A percentile compares a stretch with the other conserved stretches of the same genome.
Evolutionary conservation across 176 grass and related monocot species (phyloP).

Genomic region (Avena eriantha): DNA sequence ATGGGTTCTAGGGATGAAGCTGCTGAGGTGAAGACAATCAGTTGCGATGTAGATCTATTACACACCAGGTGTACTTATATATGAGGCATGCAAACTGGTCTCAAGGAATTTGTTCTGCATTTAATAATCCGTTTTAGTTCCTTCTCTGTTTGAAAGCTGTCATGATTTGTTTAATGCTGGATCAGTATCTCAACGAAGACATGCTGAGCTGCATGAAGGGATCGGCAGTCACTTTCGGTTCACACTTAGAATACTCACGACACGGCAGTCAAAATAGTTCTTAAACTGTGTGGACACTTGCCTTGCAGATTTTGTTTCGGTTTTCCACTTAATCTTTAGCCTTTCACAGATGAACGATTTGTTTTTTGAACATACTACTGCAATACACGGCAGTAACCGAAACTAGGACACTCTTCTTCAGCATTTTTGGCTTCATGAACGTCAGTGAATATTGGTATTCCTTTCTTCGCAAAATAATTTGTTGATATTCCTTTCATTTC

Average conservation of each 20-base stretch:
- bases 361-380: neutral
- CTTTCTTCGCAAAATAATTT: neutral
- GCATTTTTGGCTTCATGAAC: constrained; percentile 22
- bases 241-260: constrained; percentile 51
- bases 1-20: constrained; percentile 45
- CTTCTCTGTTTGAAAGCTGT: constrained; percentile 57
- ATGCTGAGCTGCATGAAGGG: constrained; percentile 35
- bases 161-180: constrained; percentile 43
- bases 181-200: constrained; percentile 47
- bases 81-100: constrained; percentile 24
- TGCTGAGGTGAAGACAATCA: constrained; percentile 49
- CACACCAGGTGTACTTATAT: constrained; percentile 56
- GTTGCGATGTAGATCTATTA: constrained; percentile 39
- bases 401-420: constrained; percentile 17
- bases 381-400: constrained; percentile 3
- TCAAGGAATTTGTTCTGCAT: constrained; percentile 24
- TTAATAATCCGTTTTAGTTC: constrained; percentile 40
- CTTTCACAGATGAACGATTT: constrained; percentile 27
- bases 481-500: constrained; percentile 14
- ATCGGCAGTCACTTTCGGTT: constrained; percentile 50
- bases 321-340: constrained; percentile 37
- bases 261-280: constrained; percentile 58
- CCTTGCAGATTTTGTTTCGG: neutral
- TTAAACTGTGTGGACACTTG: constrained; percentile 45
- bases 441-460: constrained; percentile 21